A percentile compares a stretch with the other conserved stretches of the same genome.
These are phyloP conservation scores for Saccharomycopsis oosterbeekiorum DNA, from an alignment of 805 yeast genomes.

Conservation along the genomic window DNA sequence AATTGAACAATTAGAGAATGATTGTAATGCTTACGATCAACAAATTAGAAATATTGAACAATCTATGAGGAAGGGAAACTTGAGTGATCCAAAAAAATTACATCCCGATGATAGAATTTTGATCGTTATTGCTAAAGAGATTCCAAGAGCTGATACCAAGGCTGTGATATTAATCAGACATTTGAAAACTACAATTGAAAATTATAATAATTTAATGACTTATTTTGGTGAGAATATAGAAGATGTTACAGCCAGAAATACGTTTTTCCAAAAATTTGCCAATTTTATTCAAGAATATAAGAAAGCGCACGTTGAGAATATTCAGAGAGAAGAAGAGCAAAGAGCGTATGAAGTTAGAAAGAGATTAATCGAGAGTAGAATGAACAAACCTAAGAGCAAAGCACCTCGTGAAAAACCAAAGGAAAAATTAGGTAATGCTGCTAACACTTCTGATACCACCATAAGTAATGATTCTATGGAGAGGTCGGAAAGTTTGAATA, in stretches of 20 bases:
- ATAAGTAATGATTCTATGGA: not conserved
- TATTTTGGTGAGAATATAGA: constrained; percentile 63
- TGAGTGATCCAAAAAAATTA: constrained; percentile 50
- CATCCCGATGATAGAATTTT: constrained; percentile 61
- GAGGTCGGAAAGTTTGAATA: not conserved
- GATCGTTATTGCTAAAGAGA: constrained; percentile 40
- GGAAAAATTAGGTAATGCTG: not conserved
- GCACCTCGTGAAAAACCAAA: not conserved
- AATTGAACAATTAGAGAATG: constrained; percentile 51
- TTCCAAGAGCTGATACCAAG: constrained; percentile 46
- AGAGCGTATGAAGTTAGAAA: constrained; percentile 56
- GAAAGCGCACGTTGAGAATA: constrained; percentile 54
- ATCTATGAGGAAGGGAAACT: constrained; percentile 50
- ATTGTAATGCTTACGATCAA: constrained; percentile 45
- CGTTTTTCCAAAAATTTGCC: constrained; percentile 53
- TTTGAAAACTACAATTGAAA: constrained; percentile 38
- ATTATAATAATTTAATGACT: constrained; percentile 49
- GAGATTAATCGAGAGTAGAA: constrained; percentile 37
- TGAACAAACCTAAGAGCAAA: constrained; percentile 17
- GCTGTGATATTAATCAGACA: constrained; percentile 42
- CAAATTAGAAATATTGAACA: constrained; percentile 41
- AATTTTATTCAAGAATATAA: constrained; percentile 53
- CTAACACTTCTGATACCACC: not conserved
- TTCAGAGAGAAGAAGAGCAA: constrained; percentile 58
- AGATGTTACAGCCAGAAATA: constrained; percentile 42